These are phyloP conservation scores for Populus hybrid DNA, from an alignment of 441 rosid genomes.

Conservation along the genomic window DNA sequence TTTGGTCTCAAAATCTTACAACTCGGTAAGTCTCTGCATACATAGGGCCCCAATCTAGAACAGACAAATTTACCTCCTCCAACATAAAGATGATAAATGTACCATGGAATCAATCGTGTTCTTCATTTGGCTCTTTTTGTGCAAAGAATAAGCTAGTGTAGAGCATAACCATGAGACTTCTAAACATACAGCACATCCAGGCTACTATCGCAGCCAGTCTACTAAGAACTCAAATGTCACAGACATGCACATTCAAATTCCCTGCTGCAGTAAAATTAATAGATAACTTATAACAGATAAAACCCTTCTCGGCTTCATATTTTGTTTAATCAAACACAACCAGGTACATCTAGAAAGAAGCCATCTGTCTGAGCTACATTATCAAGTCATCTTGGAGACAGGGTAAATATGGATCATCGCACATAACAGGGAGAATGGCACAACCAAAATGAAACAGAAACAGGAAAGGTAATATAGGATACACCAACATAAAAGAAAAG, in stretches of 20 bases:
- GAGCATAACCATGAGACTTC: background rate
- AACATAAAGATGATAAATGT: background rate
- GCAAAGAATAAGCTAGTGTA: background rate
- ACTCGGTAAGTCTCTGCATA: background rate
- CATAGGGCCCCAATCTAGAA: background rate
- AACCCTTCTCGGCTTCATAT: background rate
- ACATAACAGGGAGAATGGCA: background rate
- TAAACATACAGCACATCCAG: background rate
- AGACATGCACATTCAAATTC: background rate
- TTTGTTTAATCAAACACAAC: background rate
- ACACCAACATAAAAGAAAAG: background rate
- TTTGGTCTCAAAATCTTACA: background rate
- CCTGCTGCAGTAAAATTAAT: background rate
- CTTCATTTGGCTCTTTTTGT: background rate
- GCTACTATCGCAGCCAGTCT: background rate
- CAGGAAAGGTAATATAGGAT: background rate
- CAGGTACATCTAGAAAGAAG: background rate
- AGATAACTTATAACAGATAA: background rate
- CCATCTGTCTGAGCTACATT: background rate
- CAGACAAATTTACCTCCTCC: background rate
- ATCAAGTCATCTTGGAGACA: background rate
- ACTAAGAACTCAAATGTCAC: background rate
- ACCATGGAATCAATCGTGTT: background rate
- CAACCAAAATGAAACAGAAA: background rate
- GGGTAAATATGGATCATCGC: background rate